Base-by-base conservation (phyloP, 257 asterid genomes). In the Ehretia macrophylla region DNA sequence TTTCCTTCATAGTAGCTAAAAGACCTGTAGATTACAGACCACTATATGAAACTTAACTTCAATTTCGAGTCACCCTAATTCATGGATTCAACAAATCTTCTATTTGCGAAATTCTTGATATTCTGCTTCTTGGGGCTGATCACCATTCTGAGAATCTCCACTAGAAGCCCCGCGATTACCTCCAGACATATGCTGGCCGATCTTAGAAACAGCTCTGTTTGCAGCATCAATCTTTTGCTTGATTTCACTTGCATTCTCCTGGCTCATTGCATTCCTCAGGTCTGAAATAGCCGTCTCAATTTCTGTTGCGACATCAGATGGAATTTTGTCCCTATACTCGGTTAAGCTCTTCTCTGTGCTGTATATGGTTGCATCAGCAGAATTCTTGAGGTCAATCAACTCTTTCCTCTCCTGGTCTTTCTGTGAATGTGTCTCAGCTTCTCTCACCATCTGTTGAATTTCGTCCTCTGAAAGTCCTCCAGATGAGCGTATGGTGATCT, bases 401-500 rank as follows among this genome's bases (percentile, higher is more conserved):
- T 38, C 58, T 65, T 65, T 65, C 45, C 49, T 65, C 32, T 65
- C 64, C 56, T 37, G 40, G 51, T 65, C 70, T 39, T 47, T 65
- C 51, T 56, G 58, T 1, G 57, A 6, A 21, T 65, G 70, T 51
- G 47, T 3, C 58, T 65, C 70, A 0, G 64, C 62, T 32, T 56
- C 69, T 51, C 42, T 65, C 1, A 65, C 69, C 70, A 65, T 65
- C 58, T 57, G 47, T 27, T 66, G 45, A 10, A 66, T 66, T 53
- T 66, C 71, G 17, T 46, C 63, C 51, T 66, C 65, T 5, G 65
- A 57, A 11, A 66, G 65, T 17, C 71, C 65, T 48, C 71, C 63
- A 1, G 64, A 65, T 13, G 70, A 56, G 11, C 70, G 46, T 1
- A 69, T 69, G 14, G 69, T 69, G 17, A 69, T 63, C 63, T 68